These are phyloP conservation scores for Excoecaria cochinchinensis DNA, from an alignment of 345 rosid genomes.

Conservation along the genomic window DNA sequence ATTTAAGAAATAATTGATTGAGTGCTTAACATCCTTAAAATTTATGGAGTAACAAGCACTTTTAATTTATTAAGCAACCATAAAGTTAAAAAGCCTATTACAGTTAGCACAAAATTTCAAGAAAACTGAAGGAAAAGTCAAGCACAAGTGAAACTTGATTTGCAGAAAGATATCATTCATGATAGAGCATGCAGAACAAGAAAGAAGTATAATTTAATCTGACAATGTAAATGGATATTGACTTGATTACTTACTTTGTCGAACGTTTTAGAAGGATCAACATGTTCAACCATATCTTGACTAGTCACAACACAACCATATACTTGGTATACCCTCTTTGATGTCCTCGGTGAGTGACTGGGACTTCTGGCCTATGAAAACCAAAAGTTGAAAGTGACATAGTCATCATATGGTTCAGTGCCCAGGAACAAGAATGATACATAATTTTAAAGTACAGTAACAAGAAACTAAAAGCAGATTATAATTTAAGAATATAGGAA, in stretches of 20 bases:
- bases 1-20: background rate
- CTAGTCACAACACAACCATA: constrained; percentile 81
- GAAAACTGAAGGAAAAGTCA: background rate
- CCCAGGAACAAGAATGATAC: no score
- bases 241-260: constrained; percentile 55
- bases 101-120: background rate
- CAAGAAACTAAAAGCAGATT: no score
- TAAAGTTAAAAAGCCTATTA: background rate
- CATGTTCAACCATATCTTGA: constrained; percentile 76
- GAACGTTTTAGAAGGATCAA: constrained; percentile 62
- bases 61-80: background rate
- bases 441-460: no score
- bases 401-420: no score
- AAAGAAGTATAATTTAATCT: background rate
- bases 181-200: background rate
- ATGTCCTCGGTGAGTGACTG: constrained; percentile 28
- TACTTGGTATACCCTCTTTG: constrained; percentile 73
- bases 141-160: background rate
- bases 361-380: constrained; percentile 42
- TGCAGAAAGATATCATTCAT: background rate
- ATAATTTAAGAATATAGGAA: no score
- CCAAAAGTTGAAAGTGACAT: constrained; percentile 6
- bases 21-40: background rate
- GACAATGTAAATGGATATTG: background rate
- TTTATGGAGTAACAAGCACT: background rate